These are phyloP conservation scores for Cardamine occulta DNA, from an alignment of 345 rosid genomes.

Conservation along the genomic window DNA sequence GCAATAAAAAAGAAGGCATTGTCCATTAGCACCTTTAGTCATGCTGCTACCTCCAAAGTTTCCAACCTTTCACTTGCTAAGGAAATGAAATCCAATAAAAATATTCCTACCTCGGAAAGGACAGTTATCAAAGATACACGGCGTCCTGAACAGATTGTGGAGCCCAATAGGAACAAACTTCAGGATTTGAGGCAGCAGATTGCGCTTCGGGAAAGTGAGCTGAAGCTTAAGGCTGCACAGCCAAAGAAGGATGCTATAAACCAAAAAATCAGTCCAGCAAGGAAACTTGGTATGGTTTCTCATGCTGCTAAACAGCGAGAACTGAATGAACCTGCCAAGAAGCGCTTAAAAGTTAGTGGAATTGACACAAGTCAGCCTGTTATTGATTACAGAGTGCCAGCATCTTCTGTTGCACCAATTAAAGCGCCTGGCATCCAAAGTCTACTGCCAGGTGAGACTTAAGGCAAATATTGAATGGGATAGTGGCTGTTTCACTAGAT, in stretches of 20 bases:
- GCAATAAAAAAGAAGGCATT: slow-evolving; percentile 52
- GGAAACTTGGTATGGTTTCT: slow-evolving; percentile 49
- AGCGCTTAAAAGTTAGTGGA: slow-evolving; percentile 59
- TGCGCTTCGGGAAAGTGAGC: slow-evolving; percentile 80
- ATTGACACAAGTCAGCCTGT: slow-evolving; percentile 47
- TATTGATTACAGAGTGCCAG: slow-evolving; percentile 41
- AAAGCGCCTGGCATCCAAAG: slow-evolving; percentile 44
- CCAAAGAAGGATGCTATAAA: slow-evolving; percentile 55
- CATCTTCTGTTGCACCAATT: slow-evolving; percentile 45
- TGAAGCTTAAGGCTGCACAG: slow-evolving; percentile 70
- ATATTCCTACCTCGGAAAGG: slow-evolving; percentile 45
- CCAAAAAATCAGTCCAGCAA: slow-evolving; percentile 37
- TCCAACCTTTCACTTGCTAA: slow-evolving; percentile 37
- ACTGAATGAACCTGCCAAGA: slow-evolving; percentile 63
- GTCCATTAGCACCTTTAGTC: slow-evolving; percentile 50
- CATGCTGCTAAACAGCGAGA: slow-evolving; percentile 48
- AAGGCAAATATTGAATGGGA: slow-evolving; percentile 19
- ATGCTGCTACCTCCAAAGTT: slow-evolving; percentile 50
- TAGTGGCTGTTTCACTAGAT: slow-evolving; percentile 40
- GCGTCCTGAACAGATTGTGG: slow-evolving; percentile 50
- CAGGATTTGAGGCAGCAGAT: slow-evolving; percentile 91
- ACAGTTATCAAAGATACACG: slow-evolving; percentile 51
- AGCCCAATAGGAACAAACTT: slow-evolving; percentile 56
- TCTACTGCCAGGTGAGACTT: slow-evolving; percentile 49
- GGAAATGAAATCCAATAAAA: slow-evolving; percentile 45